Evolutionary conservation across 1,139 yeast genomes (phyloP).

Genomic region (Yamadazyma diddensiae): DNA sequence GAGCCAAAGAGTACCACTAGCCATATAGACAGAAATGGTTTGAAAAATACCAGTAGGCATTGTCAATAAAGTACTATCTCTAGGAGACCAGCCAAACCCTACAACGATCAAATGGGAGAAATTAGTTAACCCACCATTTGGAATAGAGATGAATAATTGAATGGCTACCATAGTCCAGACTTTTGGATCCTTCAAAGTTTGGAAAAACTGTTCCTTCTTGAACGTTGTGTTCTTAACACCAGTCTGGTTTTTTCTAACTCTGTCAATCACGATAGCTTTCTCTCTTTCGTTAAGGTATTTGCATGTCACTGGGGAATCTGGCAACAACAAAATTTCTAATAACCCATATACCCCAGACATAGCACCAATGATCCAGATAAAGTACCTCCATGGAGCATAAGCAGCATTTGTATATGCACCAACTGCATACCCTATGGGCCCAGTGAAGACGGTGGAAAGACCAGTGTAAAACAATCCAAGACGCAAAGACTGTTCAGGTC

Average conservation of each 20-base stretch:
- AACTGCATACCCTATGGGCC: slow-evolving; percentile 24
- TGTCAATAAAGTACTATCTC: slow-evolving; percentile 8
- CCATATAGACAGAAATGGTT: slow-evolving; percentile 10
- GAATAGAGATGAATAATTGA: slow-evolving; percentile 23
- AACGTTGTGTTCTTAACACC: slow-evolving; percentile 27
- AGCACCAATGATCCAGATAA: slow-evolving; percentile 21
- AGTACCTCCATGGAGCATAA: slow-evolving; percentile 22
- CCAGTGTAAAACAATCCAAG: slow-evolving; percentile 17
- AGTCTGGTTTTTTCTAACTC: slow-evolving; percentile 28
- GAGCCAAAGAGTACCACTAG: slow-evolving; percentile 8
- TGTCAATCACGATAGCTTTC: slow-evolving; percentile 25
- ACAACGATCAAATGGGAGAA: slow-evolving; percentile 22
- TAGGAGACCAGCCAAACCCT: slow-evolving; percentile 22
- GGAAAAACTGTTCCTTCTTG: slow-evolving; percentile 15
- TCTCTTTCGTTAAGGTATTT: slow-evolving; percentile 23
- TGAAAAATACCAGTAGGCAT: slow-evolving; percentile 12
- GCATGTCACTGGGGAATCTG: slow-evolving; percentile 24
- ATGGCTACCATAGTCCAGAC: slow-evolving; percentile 12
- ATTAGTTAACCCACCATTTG: slow-evolving; percentile 27
- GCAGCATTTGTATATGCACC: slow-evolving; percentile 14
- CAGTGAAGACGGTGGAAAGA: slow-evolving; percentile 24
- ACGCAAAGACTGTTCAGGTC: slow-evolving; percentile 12
- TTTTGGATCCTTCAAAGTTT: slow-evolving; percentile 12
- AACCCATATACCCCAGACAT: slow-evolving; percentile 21
- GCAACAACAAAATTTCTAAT: slow-evolving; percentile 12